Base-by-base conservation (phyloP, 345 rosid species). In the Pseudoturritis turrita region DNA sequence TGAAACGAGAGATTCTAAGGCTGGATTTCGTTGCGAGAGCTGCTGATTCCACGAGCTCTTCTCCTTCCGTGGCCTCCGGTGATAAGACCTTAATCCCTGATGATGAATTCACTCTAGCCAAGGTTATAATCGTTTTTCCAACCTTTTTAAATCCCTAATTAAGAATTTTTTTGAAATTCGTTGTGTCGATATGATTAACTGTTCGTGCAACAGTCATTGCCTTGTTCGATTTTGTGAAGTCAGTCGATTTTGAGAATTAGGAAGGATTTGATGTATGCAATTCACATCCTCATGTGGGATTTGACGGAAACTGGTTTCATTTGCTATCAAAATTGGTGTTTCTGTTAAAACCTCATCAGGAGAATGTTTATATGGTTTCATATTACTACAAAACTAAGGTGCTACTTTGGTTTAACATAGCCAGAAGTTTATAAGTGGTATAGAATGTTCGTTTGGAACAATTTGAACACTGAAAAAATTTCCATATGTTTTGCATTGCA, bases 41-140 rank as follows among this genome's bases (percentile, higher is more conserved):
- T 46, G 96, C 86, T 2, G 96, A 89, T 74, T 89, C 97, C 12
- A 81, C 90, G 7, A 89, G 78, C 77, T 75, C 96, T 31, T 45
- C 88, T 67, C 28, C 90, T 17, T 40, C 82, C 0, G 4, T 47
- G 2, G 44, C 77, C 46, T 64, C 87, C 73, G 62, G 81, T 18
- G 74, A 78, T 64, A 84, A 84, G 55, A 29, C 84, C 43, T 21
- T 81, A 62, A 85, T 88, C 59, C 56, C 90, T 56, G 98, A 92
- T 49, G 88, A 88, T 11, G 98, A 83, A 68, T 86, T 92, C 78
- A 71, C 94, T 65, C 82, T 92, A 22, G 91, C 94, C 55, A 89
- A 92, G 94, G 98, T 91, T 29, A 14, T 33, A 46, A 33, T 57
- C 5, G 2, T 31, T 62, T 6, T 36, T n/a, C n/a, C 39, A 2